Evolutionary conservation across 768 basidiomycete genomes (phyloP), one percentile per base, ranked within the genome.

Genomic region (Podaxis mareebaensis): DNA sequence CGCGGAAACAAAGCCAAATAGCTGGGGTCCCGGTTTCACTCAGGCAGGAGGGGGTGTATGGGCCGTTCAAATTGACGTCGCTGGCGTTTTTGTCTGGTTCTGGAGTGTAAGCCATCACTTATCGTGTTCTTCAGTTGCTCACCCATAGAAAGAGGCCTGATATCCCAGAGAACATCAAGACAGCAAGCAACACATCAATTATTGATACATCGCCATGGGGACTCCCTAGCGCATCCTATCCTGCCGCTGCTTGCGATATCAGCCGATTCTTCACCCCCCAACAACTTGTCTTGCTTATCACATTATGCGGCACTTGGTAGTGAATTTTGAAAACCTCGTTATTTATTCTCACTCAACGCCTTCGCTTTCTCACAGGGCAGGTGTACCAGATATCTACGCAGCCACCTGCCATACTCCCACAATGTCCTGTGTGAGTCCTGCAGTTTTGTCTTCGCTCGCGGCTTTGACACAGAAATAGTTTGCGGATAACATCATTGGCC

Each of bases 41-140:
- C 73, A 75, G 12, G 82, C 82, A 8, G 88, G 88, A 17, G 93
- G 93, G 26, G 93, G 93, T 13, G 85, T 91, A 12, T 95, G 81
- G 66, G 90, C 91, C 4, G 81, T 88, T 2, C 90, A 92, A 70
- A 84, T 92, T 67, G 90, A 89, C 46, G 74, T 74, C 24, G 67
- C 77, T 38, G 81, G 80, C 61, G 69, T 74, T 15, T 76, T 70
- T 66, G 70, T 77, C 40, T 81, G 79, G 80, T 81, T 78, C 67
- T 81, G 77, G 75, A 77, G 77, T 64, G 80, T 81, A 68, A 60
- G 79, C 75, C 10, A 36, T 30, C 13, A 15, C 51, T 46, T 40
- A 28, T 56, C 28, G 26, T 13, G 38, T 17, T 22, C n/a, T 17
- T 22, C 22, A 28, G 12, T 53, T 63, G 44, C 39, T 44, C 6